Percentiles rank a stretch among this genome's conserved stretches.
These are phyloP conservation scores for Viola pubescens DNA, from an alignment of 441 rosid species.

Conservation along the genomic window DNA sequence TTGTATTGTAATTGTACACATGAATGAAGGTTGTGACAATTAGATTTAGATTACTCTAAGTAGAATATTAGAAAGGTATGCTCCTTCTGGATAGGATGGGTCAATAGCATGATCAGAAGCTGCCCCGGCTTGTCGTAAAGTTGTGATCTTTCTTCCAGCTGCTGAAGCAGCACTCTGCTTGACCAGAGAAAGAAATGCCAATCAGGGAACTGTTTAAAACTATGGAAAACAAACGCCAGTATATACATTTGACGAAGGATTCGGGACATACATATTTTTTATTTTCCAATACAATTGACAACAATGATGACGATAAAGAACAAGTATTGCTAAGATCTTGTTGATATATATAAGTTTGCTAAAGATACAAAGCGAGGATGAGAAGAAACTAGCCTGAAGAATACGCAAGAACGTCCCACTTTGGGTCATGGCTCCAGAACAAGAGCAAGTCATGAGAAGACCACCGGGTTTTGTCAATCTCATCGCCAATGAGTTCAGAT, in stretches of 20 bases:
- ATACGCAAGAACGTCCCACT: constrained; percentile 64
- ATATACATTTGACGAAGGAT: no score
- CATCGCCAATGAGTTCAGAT: constrained; percentile 73
- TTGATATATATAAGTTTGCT: no score
- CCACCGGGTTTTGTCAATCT: constrained; percentile 69
- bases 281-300: no score
- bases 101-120: constrained; percentile 82
- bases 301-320: no score
- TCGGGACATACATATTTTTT: no score
- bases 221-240: no score
- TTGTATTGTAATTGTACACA: no score
- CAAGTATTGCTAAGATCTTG: no score
- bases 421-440: constrained; percentile 92
- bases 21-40: neutral
- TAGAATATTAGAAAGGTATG: constrained; percentile 61
- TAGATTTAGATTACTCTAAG: constrained; percentile 39
- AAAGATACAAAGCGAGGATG: no score
- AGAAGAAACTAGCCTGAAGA: constrained; percentile 45
- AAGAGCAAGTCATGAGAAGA: constrained; percentile 89
- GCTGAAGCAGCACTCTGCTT: constrained; percentile 55
- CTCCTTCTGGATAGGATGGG: constrained; percentile 81
- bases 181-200: neutral
- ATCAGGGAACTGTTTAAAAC: no score
- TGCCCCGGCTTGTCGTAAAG: constrained; percentile 60
- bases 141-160: constrained; percentile 60